Evolutionary conservation across 2,329 filamentous ascomycete species (phyloP).

Genomic region (Aspergillus sp.): DNA sequence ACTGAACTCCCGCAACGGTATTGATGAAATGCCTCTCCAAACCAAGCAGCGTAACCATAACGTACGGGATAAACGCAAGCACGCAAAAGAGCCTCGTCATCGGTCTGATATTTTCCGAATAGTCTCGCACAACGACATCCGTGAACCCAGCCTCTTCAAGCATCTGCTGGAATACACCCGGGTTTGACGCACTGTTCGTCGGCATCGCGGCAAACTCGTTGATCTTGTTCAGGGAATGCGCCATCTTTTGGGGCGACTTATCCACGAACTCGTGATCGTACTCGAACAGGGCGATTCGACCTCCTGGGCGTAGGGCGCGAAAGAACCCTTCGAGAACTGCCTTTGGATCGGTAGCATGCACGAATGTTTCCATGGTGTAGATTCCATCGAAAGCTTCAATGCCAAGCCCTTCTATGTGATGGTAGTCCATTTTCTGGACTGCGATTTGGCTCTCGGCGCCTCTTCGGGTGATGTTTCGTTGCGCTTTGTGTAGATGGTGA

Average conservation of each 20-base stretch:
- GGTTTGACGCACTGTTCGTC: constrained; percentile 39
- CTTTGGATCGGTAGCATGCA: constrained; percentile 52
- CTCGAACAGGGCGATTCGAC: constrained; percentile 46
- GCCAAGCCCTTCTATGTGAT: constrained; percentile 47
- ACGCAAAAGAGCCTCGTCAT: constrained; percentile 51
- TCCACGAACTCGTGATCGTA: constrained; percentile 44
- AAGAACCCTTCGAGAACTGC: constrained; percentile 48
- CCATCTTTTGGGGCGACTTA: constrained; percentile 30
- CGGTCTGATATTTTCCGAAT: constrained; percentile 49
- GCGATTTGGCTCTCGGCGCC: constrained; percentile 26
- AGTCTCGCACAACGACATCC: constrained; percentile 46
- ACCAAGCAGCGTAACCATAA: constrained; percentile 44
- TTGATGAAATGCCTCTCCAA: constrained; percentile 52
- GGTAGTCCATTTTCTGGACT: constrained; percentile 51
- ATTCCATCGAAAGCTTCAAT: constrained; percentile 49
- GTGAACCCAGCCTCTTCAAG: constrained; percentile 45
- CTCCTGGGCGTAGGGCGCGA: constrained; percentile 50
- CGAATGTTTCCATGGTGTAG: constrained; percentile 59
- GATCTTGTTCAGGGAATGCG: constrained; percentile 36
- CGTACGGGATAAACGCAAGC: constrained; percentile 48
- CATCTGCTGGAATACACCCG: constrained; percentile 42
- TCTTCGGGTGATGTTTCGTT: constrained; percentile 36
- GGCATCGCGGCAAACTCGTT: constrained; percentile 50
- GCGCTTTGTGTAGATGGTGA: constrained; percentile 48
- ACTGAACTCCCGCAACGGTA: constrained; percentile 45